These are phyloP conservation scores for Gracilaria gracilis DNA, from an alignment of 23 red algal species.

Conservation along the genomic window DNA sequence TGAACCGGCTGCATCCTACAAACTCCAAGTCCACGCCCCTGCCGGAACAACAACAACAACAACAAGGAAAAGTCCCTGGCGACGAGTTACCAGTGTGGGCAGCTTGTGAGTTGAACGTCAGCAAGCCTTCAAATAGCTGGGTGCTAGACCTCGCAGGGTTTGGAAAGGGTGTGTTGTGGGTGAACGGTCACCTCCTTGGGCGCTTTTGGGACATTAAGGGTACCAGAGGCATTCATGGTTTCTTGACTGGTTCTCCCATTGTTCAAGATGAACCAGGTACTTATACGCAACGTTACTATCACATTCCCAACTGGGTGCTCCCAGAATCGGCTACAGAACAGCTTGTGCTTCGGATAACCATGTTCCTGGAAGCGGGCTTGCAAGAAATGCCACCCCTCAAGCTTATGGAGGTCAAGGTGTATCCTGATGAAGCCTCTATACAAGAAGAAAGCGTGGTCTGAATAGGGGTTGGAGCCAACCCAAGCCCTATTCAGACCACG, in stretches of 20 bases:
- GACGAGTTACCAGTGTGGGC: slow-evolving; percentile 34
- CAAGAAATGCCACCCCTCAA: neutral
- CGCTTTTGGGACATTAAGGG: slow-evolving; percentile 84
- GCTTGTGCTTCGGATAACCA: slow-evolving; percentile 6
- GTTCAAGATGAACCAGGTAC: slow-evolving; percentile 40
- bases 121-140: slow-evolving; percentile 17
- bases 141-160: slow-evolving; percentile 68
- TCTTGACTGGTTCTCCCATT: slow-evolving; percentile 82
- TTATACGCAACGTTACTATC: slow-evolving; percentile 74
- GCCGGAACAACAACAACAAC: neutral
- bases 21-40: neutral
- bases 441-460: neutral
- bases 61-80: neutral
- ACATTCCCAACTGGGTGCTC: slow-evolving; percentile 73
- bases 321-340: neutral
- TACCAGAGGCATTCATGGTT: slow-evolving; percentile 55
- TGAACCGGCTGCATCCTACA: neutral
- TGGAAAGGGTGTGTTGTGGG: slow-evolving; percentile 76
- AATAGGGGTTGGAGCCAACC: too few relatives aligned
- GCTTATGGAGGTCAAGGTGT: slow-evolving; percentile 9
- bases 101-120: slow-evolving; percentile 12
- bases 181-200: slow-evolving; percentile 83
- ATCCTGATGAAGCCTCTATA: neutral
- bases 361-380: slow-evolving; percentile 13
- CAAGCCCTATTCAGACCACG: too few relatives aligned